phyloP scores from a whole-genome alignment of 1,139 yeast genomes.

The Scheffersomyces titani region DNA sequence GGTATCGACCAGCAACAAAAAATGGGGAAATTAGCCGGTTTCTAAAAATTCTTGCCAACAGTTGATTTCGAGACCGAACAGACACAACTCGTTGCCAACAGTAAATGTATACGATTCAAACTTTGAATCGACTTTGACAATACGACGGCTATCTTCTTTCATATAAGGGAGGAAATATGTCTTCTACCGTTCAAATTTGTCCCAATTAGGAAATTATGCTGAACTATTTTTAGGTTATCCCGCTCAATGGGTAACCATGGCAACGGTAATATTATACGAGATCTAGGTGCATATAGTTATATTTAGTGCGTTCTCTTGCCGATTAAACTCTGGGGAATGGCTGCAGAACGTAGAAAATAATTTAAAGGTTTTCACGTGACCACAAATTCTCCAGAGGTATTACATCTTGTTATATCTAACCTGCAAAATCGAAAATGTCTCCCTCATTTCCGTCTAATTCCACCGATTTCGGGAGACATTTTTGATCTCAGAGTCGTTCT shows the following conservation, averaged over 20 bases:
- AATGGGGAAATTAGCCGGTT: not conserved
- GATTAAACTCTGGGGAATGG: not conserved
- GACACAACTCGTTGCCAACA: not conserved
- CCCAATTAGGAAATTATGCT: not conserved
- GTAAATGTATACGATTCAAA: not conserved
- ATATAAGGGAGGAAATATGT: not conserved
- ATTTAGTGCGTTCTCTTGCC: not conserved
- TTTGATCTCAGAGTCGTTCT: not conserved
- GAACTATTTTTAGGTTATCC: not conserved
- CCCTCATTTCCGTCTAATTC: not conserved
- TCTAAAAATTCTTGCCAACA: not conserved
- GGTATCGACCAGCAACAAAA: not conserved
- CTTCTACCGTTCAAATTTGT: not conserved
- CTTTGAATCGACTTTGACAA: not conserved
- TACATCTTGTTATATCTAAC: not conserved
- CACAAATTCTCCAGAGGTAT: not conserved
- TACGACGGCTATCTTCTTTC: not conserved
- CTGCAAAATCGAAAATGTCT: not conserved
- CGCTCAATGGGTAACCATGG: not conserved
- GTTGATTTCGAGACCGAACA: not conserved
- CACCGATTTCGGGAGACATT: not conserved
- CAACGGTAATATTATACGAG: not conserved
- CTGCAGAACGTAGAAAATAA: not conserved
- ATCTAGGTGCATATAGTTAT: not conserved
- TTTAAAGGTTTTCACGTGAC: slow-evolving; percentile 5